Base-by-base conservation (phyloP, 176 grass and related monocot species). In the Musa schizocarpa region DNA sequence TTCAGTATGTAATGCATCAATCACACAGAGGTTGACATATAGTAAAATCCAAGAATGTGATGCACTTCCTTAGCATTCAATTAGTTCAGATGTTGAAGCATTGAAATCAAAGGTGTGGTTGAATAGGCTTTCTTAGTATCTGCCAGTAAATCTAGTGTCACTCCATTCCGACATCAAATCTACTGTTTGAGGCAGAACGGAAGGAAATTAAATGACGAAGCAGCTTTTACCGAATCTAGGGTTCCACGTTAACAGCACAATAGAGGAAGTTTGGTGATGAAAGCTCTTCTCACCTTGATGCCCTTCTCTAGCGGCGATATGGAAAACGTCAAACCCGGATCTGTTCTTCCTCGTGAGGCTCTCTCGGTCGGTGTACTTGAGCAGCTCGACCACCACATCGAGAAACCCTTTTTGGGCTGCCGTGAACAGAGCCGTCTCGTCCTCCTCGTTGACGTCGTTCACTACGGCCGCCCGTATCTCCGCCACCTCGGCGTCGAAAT, bases 381-480 rank as follows among this genome's bases (percentile, higher is more conserved):
- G 86, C 78, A 99, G 85, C 88, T 99, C 96, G 50, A 92, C 29
- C 69, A 92, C 96, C 76, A 99, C 87, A 49, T 95, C 85, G 58
- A 89, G 79, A 76, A 86, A 95, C 20, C 96, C 96, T 71, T 86
- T 95, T 82, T 83, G 82, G 0, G 88, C 88, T 0, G 96, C 96
- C 66, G 94, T 86, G 80, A 99, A 82, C 72, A 99, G 66, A n/a
- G 91, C 85, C 8, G 88, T 99, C 71, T 94, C 91, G 3, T 87
- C 88, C 51, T 86, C 78, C 81, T 99, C 88, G 75, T 99, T 99
- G 81, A 85, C 16, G 63, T 99, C 96, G 68, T 95, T 99, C 56
- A 99, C 88, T 50, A 99, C 87, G 2, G 91, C 96, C 24, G 83
- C 73, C n/a, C 96, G 86, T 58, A 99, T 95, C 81, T 99, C 96